These are phyloP conservation scores for Eucalyptus paniculata DNA, from an alignment of 345 rosid species.

Conservation along the genomic window DNA sequence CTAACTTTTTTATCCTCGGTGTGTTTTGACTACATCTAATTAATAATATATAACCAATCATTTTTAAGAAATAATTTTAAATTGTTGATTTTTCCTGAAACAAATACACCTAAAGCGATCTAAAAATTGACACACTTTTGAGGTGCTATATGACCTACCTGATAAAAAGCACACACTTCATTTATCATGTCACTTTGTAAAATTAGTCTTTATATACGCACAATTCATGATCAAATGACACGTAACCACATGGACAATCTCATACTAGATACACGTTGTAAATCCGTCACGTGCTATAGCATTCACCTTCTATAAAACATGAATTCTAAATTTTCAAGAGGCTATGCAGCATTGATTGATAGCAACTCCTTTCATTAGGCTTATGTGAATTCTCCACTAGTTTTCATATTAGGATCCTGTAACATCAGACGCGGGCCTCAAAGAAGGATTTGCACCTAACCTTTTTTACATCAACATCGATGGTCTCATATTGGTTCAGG, in stretches of 20 bases:
- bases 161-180: background rate
- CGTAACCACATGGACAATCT: background rate
- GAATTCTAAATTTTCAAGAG: no score
- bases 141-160: background rate
- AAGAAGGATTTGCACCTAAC: no score
- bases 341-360: background rate
- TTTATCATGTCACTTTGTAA: background rate
- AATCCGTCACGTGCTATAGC: background rate
- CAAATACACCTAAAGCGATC: background rate
- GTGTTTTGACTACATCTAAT: no score
- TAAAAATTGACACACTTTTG: background rate
- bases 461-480: no score
- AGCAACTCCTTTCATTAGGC: background rate
- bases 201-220: background rate
- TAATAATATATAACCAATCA: background rate
- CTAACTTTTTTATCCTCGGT: rapidly evolving
- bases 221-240: background rate
- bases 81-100: background rate
- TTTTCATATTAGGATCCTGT: no score
- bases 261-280: background rate
- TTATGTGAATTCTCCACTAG: no score
- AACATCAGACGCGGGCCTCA: no score
- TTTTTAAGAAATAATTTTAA: background rate
- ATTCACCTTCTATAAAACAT: no score
- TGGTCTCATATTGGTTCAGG: no score